A percentile compares a stretch with the other conserved stretches of the same genome.
phyloP scores from a whole-genome alignment of 2,329 filamentous ascomycete genomes.

The Xylaria sp. region DNA sequence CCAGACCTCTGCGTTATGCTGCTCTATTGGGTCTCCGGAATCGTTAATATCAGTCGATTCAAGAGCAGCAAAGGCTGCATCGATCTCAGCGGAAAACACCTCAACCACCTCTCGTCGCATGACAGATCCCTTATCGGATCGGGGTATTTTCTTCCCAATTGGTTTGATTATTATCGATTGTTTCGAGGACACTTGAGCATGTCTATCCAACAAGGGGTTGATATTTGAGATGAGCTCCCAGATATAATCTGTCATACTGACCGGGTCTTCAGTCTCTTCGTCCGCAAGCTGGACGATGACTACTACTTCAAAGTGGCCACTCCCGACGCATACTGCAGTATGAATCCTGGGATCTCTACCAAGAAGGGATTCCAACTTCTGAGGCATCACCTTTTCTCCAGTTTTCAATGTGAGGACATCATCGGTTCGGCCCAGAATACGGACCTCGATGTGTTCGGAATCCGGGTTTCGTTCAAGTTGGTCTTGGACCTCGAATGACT shows the following conservation, averaged over 20 bases:
- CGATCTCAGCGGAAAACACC: too few relatives aligned
- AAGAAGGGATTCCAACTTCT: constrained; percentile 30
- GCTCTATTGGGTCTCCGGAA: too few relatives aligned
- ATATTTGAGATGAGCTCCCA: too few relatives aligned
- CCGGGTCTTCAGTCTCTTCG: too few relatives aligned
- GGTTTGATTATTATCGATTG: constrained; percentile 34
- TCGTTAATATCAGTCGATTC: too few relatives aligned
- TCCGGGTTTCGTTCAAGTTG: constrained; percentile 47
- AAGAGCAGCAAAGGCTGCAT: too few relatives aligned
- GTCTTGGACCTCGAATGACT: constrained; percentile 51
- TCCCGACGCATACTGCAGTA: constrained; percentile 34
- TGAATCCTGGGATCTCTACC: constrained; percentile 19
- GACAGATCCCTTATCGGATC: constrained; percentile 39
- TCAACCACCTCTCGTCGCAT: too few relatives aligned
- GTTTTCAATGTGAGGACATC: constrained; percentile 39
- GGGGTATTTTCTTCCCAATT: constrained; percentile 29
- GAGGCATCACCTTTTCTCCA: constrained; percentile 37
- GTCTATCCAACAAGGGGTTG: too few relatives aligned
- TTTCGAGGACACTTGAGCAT: too few relatives aligned
- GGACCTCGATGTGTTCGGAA: constrained; percentile 37
- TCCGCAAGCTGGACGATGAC: too few relatives aligned
- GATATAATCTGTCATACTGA: too few relatives aligned
- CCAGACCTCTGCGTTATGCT: too few relatives aligned
- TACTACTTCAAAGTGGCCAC: constrained; percentile 36
- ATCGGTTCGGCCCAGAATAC: constrained; percentile 50